Evolutionary conservation across 208 protist species (phyloP).

Genomic region (Trichomonas tenax): DNA sequence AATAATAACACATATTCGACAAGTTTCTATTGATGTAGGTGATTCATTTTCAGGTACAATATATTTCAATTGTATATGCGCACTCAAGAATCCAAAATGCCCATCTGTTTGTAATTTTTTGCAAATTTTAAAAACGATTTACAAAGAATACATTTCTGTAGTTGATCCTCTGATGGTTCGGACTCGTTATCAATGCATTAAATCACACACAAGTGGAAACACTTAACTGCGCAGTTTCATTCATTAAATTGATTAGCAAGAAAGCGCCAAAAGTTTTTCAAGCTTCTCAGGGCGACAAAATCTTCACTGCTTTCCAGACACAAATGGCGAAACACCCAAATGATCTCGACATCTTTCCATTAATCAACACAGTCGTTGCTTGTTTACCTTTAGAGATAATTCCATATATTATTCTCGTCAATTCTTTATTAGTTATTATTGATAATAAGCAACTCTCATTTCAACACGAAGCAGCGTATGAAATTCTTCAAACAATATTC

Average conservation of each 20-base stretch:
- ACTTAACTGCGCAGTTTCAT: neutral
- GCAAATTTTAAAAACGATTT: neutral
- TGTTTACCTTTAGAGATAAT: neutral
- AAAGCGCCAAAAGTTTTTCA: neutral
- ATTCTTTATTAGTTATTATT: neutral
- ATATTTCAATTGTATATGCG: neutral
- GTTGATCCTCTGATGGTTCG: neutral
- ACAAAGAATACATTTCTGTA: neutral
- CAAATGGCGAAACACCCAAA: neutral
- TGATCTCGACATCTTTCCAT: neutral
- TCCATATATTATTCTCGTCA: neutral
- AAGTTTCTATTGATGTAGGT: neutral
- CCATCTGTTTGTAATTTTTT: neutral
- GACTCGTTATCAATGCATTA: neutral
- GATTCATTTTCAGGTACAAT: neutral
- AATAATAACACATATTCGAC: neutral
- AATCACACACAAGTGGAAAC: neutral
- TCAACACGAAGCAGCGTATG: neutral
- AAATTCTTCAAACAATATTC: neutral
- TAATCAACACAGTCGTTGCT: neutral
- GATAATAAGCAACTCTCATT: neutral
- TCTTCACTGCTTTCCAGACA: neutral
- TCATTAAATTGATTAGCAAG: neutral
- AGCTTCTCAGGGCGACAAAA: neutral
- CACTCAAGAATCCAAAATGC: neutral